These are phyloP conservation scores for Collariella sp. DNA, from an alignment of 495 filamentous ascomycete species.

Conservation along the genomic window DNA sequence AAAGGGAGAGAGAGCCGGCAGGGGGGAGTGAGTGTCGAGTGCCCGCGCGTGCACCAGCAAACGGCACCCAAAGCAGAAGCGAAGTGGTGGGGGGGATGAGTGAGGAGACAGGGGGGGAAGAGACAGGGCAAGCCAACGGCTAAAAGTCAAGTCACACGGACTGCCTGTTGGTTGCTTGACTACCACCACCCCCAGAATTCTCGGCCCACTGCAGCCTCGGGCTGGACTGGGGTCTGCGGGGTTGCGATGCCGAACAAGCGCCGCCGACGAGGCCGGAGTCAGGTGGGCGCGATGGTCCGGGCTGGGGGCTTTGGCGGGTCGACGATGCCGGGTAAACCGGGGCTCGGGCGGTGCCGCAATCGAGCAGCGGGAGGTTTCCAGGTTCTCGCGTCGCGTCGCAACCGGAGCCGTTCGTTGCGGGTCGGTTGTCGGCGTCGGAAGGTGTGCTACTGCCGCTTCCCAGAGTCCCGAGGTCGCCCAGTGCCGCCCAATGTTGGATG, in stretches of 20 bases:
- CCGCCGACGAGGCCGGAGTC: background rate
- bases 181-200: constrained; percentile 15
- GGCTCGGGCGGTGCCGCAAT: too few relatives aligned
- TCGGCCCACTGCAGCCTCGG: background rate
- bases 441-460: constrained; percentile 1
- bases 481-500: constrained; percentile 2
- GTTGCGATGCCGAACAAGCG: too few relatives aligned
- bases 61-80: constrained; percentile 29
- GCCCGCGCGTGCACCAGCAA: constrained; percentile 26
- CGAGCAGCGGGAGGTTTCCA: too few relatives aligned
- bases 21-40: constrained; percentile 14
- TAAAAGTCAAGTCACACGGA: constrained; percentile 10
- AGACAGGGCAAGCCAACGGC: constrained; percentile 5
- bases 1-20: constrained; percentile 9
- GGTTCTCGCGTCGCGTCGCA: too few relatives aligned
- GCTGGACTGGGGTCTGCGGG: background rate
- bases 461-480: background rate
- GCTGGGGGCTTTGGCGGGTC: too few relatives aligned
- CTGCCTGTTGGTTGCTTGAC: constrained; percentile 13
- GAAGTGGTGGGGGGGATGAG: constrained; percentile 19
- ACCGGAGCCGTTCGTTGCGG: background rate
- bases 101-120: constrained; percentile 13
- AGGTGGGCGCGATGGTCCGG: background rate
- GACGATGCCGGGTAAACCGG: too few relatives aligned
- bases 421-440: background rate